Conservation (phyloP, 805 yeast genomes). For the Blastobotrys robertii region DNA sequence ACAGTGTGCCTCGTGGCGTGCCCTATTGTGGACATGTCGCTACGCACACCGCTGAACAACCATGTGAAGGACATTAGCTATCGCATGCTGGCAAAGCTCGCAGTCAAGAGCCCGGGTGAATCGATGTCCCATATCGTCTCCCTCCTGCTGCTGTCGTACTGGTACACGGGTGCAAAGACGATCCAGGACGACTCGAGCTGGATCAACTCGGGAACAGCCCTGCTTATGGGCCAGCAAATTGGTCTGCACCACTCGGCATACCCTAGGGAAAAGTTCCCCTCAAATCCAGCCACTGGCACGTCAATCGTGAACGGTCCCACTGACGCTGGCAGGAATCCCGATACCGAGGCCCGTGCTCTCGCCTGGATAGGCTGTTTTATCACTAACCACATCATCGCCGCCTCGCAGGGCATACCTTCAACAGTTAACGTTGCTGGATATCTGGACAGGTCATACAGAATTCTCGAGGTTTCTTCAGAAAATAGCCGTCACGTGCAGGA, state of each 20-base stretch:
- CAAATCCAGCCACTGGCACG: no score
- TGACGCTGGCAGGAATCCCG: no score
- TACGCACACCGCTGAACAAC: constrained; percentile 1
- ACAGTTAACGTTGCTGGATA: no score
- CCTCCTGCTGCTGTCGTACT: constrained; percentile 2
- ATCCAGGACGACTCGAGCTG: constrained; percentile 6
- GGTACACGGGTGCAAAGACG: constrained; percentile 1
- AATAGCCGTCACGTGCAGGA: no score
- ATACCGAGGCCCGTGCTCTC: no score
- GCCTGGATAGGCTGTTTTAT: no score
- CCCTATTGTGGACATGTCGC: background rate
- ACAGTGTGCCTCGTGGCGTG: constrained; percentile 6
- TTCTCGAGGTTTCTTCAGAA: no score
- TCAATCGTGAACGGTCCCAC: no score
- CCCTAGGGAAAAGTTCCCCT: no score
- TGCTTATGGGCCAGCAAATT: constrained; percentile 3
- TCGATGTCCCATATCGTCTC: constrained; percentile 1
- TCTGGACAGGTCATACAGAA: no score
- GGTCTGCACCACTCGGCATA: constrained; percentile 3
- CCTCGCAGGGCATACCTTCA: no score
- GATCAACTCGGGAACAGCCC: constrained; percentile 1
- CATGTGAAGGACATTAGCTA: constrained; percentile 2
- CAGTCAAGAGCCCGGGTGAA: background rate
- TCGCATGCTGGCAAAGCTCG: background rate
- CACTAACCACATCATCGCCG: no score